Conservation (phyloP, 805 yeast genomes). For the Hagleromyces aurorensis region DNA sequence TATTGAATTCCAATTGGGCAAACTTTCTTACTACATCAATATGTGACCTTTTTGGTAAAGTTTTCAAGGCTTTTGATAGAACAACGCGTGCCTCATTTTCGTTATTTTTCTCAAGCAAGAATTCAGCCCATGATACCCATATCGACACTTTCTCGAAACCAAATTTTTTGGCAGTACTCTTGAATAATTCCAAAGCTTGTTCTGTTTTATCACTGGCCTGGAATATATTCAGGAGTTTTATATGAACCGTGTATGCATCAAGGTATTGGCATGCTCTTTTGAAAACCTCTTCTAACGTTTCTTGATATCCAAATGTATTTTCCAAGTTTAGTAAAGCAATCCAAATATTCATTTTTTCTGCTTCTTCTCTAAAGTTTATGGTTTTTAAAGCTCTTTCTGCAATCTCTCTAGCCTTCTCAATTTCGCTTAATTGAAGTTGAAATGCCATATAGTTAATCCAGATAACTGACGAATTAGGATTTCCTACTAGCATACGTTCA, state of each 20-base stretch:
- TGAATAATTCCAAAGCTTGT: slow-evolving; percentile 63
- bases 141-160: slow-evolving; percentile 58
- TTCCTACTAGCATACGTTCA: slow-evolving; percentile 84
- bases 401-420: slow-evolving; percentile 89
- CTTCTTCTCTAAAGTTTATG: slow-evolving; percentile 84
- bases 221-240: slow-evolving; percentile 68
- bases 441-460: slow-evolving; percentile 99
- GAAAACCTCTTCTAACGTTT: slow-evolving; percentile 71
- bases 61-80: slow-evolving; percentile 66
- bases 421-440: slow-evolving; percentile 88
- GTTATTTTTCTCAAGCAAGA: slow-evolving; percentile 50
- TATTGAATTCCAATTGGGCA: slow-evolving; percentile 77
- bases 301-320: slow-evolving; percentile 84
- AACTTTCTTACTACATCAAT: slow-evolving; percentile 78
- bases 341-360: slow-evolving; percentile 91
- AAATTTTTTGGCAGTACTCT: slow-evolving; percentile 67
- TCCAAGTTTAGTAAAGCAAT: slow-evolving; percentile 91
- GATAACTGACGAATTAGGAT: slow-evolving; percentile 84
- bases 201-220: slow-evolving; percentile 62
- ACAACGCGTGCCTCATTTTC: slow-evolving; percentile 58
- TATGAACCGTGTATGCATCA: slow-evolving; percentile 81
- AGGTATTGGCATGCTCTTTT: slow-evolving; percentile 81
- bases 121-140: slow-evolving; percentile 80
- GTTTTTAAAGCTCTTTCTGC: slow-evolving; percentile 89
- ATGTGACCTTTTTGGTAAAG: slow-evolving; percentile 63